These are phyloP conservation scores for Pseudonitzschia delicatissima DNA, from an alignment of 108 stramenopile genomes.

Conservation along the genomic window DNA sequence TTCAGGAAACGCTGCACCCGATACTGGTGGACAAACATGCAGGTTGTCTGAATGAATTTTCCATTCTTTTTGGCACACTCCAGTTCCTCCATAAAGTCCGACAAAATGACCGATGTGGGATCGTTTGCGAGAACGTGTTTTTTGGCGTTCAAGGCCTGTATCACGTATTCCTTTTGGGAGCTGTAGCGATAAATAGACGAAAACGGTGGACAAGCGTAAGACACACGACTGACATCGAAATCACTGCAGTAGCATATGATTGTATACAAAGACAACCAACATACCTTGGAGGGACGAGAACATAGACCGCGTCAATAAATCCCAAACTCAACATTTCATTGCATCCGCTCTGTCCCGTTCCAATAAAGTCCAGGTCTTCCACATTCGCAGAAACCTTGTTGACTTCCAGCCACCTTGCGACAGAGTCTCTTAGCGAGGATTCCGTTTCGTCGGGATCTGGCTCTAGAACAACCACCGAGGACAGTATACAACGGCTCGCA, in stretches of 20 bases:
- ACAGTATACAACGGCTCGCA: constrained; percentile 16
- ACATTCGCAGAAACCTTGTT: constrained; percentile 7
- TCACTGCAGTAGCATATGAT: not conserved
- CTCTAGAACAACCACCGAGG: constrained; percentile 23
- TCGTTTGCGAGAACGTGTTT: constrained; percentile 72
- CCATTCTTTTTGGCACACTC: constrained; percentile 38
- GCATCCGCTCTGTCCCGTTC: constrained; percentile 28
- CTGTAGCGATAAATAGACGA: not conserved
- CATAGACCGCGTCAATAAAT: constrained; percentile 37
- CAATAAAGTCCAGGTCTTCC: constrained; percentile 4
- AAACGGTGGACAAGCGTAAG: not conserved
- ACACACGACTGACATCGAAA: not conserved
- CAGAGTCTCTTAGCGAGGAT: not conserved
- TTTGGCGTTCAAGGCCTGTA: constrained; percentile 37
- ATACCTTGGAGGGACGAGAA: constrained; percentile 32
- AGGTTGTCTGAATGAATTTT: constrained; percentile 57
- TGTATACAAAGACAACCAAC: not conserved
- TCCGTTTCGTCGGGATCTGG: not conserved
- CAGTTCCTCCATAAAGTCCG: constrained; percentile 46
- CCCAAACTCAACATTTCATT: constrained; percentile 22
- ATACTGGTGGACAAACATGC: constrained; percentile 70
- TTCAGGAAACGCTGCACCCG: constrained; percentile 45
- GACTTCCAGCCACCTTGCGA: constrained; percentile 6
- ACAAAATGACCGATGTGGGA: constrained; percentile 48
- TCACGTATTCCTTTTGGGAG: constrained; percentile 26